A percentile compares a stretch with the other conserved stretches of the same genome.
Evolutionary conservation across 345 rosid genomes (phyloP).

Genomic region (Syzygium oleosum): DNA sequence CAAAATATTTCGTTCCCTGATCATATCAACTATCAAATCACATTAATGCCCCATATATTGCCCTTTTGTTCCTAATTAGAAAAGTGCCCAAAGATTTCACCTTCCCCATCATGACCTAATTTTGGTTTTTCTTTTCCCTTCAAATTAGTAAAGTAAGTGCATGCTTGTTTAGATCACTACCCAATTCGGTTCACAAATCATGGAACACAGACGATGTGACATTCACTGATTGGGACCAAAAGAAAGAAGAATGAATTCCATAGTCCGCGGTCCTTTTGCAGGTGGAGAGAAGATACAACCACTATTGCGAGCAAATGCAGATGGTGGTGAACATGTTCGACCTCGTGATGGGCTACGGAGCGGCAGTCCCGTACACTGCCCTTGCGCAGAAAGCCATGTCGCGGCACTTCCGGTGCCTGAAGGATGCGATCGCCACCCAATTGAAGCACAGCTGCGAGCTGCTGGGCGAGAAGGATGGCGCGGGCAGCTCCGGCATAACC

Average conservation of each 20-base stretch:
- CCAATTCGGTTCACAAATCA: not conserved
- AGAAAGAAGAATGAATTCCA: not conserved
- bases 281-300: slow-evolving; percentile 90
- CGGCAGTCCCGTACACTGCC: slow-evolving; percentile 87
- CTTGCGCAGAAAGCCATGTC: slow-evolving; percentile 99
- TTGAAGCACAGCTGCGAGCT: slow-evolving; percentile 70
- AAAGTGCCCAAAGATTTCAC: not conserved
- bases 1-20: not conserved
- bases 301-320: slow-evolving; percentile 96
- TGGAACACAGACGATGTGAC: not conserved
- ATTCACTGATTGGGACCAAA: not conserved
- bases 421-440: slow-evolving; percentile 68
- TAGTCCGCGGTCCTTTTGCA: slow-evolving; percentile 11
- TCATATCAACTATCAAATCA: not conserved
- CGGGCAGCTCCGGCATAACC: slow-evolving; percentile 61
- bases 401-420: slow-evolving; percentile 84
- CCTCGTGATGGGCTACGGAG: slow-evolving; percentile 83
- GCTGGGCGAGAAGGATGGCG: slow-evolving; percentile 72
- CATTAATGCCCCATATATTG: not conserved
- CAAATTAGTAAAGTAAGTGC: not conserved
- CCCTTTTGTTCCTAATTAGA: not conserved
- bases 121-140: not conserved
- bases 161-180: not conserved
- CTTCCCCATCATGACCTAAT: not conserved
- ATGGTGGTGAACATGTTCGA: slow-evolving; percentile 96